These are phyloP conservation scores for Neonectria neomacrospora DNA, from an alignment of 2,329 filamentous ascomycete genomes.

Conservation along the genomic window DNA sequence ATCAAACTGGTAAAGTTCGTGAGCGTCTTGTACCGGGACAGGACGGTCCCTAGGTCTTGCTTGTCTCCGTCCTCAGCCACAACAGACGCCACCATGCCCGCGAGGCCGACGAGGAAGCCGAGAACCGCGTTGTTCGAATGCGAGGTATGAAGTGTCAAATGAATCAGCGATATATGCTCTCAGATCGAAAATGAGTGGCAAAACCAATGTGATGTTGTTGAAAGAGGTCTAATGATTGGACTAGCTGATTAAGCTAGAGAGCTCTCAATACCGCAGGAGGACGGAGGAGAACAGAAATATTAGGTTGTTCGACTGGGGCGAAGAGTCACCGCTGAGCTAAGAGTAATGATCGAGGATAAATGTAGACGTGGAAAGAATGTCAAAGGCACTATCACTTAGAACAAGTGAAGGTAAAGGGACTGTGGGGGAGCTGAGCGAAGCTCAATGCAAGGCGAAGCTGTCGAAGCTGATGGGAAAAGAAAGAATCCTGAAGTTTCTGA, in stretches of 20 bases:
- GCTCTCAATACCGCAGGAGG: background rate
- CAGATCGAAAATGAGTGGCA: background rate
- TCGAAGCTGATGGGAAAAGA: background rate
- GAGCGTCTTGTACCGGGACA: conserved; percentile 54
- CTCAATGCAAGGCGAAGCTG: background rate
- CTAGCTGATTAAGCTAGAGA: background rate
- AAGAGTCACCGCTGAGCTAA: background rate
- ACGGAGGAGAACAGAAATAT: background rate
- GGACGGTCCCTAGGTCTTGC: conserved; percentile 53
- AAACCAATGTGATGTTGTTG: background rate
- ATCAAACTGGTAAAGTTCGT: conserved; percentile 58
- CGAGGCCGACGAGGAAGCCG: conserved; percentile 35
- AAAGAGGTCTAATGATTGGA: background rate
- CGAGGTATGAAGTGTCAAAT: background rate
- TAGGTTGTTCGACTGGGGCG: background rate
- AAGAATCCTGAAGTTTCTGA: background rate
- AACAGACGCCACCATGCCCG: conserved; percentile 34
- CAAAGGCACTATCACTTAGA: no score
- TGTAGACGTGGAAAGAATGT: background rate
- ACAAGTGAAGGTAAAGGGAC: background rate
- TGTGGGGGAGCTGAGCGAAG: background rate
- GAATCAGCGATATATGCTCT: background rate
- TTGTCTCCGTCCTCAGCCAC: conserved; percentile 35
- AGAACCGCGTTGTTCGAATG: conserved; percentile 32
- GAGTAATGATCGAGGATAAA: background rate